A percentile compares a stretch with the other conserved stretches of the same genome.
Conservation (phyloP, 2,329 filamentous ascomycete species). For the Penicillium sp. region DNA sequence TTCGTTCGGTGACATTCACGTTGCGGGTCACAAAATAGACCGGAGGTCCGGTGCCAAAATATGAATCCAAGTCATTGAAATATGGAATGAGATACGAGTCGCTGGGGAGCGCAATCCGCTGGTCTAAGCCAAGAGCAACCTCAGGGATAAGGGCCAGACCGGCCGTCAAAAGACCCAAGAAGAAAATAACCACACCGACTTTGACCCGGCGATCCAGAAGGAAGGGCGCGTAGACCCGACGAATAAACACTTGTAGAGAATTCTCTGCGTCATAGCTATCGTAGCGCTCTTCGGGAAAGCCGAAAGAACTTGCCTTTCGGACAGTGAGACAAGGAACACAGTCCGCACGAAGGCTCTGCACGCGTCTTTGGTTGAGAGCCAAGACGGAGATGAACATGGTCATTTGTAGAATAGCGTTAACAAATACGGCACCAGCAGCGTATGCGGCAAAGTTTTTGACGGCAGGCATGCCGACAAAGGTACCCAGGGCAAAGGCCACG, state of each 20-base stretch:
- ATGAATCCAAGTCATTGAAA: constrained; percentile 92
- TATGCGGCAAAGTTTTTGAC: constrained; percentile 97
- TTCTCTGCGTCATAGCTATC: constrained; percentile 76
- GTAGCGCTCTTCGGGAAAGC: constrained; percentile 62
- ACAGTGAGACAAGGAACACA: constrained; percentile 87
- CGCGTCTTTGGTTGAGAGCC: constrained; percentile 82
- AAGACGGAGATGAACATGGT: constrained; percentile 96
- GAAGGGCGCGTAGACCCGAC: constrained; percentile 78
- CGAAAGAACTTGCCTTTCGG: constrained; percentile 65
- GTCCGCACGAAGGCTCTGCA: constrained; percentile 83
- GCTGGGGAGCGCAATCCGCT: constrained; percentile 87
- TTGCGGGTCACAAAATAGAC: constrained; percentile 91
- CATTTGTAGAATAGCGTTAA: constrained; percentile 94
- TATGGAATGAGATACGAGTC: constrained; percentile 94
- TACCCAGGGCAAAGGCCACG: constrained; percentile 84
- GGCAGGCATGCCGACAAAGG: constrained; percentile 95
- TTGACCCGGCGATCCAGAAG: constrained; percentile 79
- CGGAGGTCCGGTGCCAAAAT: constrained; percentile 85
- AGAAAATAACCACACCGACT: constrained; percentile 69
- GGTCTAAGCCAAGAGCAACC: constrained; percentile 83
- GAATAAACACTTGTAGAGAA: constrained; percentile 78
- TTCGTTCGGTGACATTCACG: constrained; percentile 71
- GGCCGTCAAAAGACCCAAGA: constrained; percentile 82
- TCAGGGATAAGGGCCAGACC: constrained; percentile 79
- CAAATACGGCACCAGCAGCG: constrained; percentile 89